Evolutionary conservation across 164 flowering plant species (phyloP).

Genomic region (Aristolochia fimbriata): DNA sequence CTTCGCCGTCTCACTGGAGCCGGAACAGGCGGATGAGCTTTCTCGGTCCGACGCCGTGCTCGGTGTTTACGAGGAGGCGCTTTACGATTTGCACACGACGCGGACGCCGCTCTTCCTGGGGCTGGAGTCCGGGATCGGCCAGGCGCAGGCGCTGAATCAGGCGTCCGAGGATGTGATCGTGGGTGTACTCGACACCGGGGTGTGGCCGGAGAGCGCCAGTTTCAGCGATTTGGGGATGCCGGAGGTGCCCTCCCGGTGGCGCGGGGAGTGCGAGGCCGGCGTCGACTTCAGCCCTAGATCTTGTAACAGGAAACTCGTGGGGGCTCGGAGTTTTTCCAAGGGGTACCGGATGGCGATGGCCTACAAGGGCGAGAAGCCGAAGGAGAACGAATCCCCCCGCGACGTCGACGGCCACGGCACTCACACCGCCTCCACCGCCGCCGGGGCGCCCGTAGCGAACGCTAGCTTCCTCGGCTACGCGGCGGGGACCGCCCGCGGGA

Average conservation of each 20-base stretch:
- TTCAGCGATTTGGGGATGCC: conserved; percentile 58
- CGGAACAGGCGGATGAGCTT: conserved; percentile 28
- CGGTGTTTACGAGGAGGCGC: conserved; percentile 45
- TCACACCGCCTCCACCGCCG: conserved; percentile 87
- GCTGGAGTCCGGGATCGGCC: conserved; percentile 13
- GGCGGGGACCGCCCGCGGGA: conserved; percentile 69
- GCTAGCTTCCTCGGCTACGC: conserved; percentile 72
- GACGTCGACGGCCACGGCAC: conserved; percentile 88
- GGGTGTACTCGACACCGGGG: conserved; percentile 85
- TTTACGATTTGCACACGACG: conserved; percentile 50
- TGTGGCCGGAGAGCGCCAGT: conserved; percentile 96
- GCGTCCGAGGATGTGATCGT: conserved; percentile 58
- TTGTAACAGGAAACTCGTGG: conserved; percentile 12
- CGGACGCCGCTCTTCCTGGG: conserved; percentile 75
- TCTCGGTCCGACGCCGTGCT: conserved; percentile 37
- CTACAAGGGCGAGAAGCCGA: neutral
- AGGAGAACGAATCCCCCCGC: conserved; percentile 61
- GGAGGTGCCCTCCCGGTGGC: conserved; percentile 59
- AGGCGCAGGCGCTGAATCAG: conserved; percentile 30
- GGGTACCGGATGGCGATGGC: conserved; percentile 17
- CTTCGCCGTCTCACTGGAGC: conserved; percentile 57
- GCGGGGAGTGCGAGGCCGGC: conserved; percentile 25
- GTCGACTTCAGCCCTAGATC: neutral
- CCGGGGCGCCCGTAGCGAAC: conserved; percentile 45
- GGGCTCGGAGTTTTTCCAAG: conserved; percentile 6